Evolutionary conservation across 805 yeast genomes (phyloP), one percentile per base, ranked within the genome.

Genomic region (Blastobotrys robertii): DNA sequence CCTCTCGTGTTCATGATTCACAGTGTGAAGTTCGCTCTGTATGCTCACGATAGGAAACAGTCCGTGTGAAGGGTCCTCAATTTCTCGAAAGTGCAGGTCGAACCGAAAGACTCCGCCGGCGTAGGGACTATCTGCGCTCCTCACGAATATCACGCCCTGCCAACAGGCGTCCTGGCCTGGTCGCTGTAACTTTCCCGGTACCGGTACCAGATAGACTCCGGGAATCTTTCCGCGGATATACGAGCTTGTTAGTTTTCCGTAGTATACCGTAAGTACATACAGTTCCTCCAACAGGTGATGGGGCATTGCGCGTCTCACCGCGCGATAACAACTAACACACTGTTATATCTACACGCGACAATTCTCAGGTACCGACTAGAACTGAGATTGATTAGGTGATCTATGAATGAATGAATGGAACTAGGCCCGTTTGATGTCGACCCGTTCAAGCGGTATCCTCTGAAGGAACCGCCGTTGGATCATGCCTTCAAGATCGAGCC

Each of bases 141-240:
- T 38, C 19, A 44, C 42, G 19, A 44, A 40, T 7, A 36, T 19
- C 29, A 44, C 43, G 6, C 47, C 47, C 41, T 44, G 47, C 47
- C 47, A 44, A 6, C 42, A 39, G n/a, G 35, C 16, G 35, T 33
- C 15, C 35, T 33, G 35, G 35, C 35, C 15, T 12, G 15, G 16
- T 12, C 35, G 35, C 16, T 33, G 19, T 13, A 39, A 16, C 13
- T 28, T 42, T 13, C 34, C 25, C 15, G 44, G 44, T n/a, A 40
- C 44, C 3, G 47, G 44, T 8, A 44, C 34, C 29, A 44, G 39
- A 12, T 44, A 44, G 5, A 44, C 33, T 2, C 47, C 47, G 14
- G 46, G 46, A 11, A 30, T 33, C 12, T 39, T 28, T 12, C 31
- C 34, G 22, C 36, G 34, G 15, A 44, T 39, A 30, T 40, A 44